A percentile compares a stretch with the other conserved stretches of the same genome.
Evolutionary conservation across 2,329 filamentous ascomycete species (phyloP).

Genomic region (Fusarium penzigii): DNA sequence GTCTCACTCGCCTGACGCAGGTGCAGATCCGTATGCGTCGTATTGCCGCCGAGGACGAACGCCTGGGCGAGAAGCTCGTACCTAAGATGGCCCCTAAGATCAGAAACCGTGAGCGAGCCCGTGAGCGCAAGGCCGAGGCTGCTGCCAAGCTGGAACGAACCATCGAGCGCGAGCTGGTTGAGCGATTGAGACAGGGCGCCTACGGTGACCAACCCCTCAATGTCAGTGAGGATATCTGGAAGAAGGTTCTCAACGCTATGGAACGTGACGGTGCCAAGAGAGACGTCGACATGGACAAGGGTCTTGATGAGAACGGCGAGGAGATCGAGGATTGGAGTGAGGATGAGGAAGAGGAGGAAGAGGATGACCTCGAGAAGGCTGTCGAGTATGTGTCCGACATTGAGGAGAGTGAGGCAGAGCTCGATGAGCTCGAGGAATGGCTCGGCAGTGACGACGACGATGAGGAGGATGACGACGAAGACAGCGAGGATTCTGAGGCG

Average conservation of each 20-base stretch:
- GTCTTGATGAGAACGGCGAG: conserved; percentile 76
- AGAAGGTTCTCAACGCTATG: conserved; percentile 89
- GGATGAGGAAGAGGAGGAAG: conserved; percentile 65
- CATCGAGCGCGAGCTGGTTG: conserved; percentile 92
- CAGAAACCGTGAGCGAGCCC: conserved; percentile 69
- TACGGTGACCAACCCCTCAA: conserved; percentile 96
- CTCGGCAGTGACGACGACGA: conserved; percentile 70
- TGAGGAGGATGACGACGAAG: conserved; percentile 57
- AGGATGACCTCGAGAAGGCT: conserved; percentile 72
- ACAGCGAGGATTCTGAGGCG: conserved; percentile 58
- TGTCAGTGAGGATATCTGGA: conserved; percentile 93
- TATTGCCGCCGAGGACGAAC: conserved; percentile 84
- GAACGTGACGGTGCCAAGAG: conserved; percentile 80
- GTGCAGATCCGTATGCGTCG: conserved; percentile 80
- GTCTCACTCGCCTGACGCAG: conserved; percentile 87
- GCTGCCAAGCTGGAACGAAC: conserved; percentile 93
- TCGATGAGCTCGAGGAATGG: conserved; percentile 89
- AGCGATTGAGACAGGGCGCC: conserved; percentile 85
- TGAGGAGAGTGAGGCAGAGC: conserved; percentile 78
- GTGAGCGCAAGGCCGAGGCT: conserved; percentile 75
- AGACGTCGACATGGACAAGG: conserved; percentile 87
- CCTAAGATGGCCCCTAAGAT: conserved; percentile 92
- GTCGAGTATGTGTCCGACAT: conserved; percentile 94
- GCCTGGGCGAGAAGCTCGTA: conserved; percentile 84
- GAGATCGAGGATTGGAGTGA: conserved; percentile 68